Evolutionary conservation across 352 stramenopile species (phyloP), one percentile per base, ranked within the genome.

Genomic region (Globisporangium perplexum): DNA sequence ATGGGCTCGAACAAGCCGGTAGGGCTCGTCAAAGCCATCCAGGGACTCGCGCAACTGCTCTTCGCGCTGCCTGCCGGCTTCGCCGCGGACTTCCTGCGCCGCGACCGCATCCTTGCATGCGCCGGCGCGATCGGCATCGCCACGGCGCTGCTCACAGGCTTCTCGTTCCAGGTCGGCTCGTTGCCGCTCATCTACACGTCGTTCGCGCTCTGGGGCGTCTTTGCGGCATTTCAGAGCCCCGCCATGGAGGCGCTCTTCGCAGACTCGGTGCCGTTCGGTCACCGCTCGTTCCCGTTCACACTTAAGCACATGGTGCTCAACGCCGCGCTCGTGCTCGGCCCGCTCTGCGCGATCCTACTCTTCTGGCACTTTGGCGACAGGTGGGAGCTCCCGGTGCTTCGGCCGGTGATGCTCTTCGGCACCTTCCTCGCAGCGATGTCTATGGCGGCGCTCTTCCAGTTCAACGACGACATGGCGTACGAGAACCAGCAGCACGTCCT

Each of bases 221-320:
- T 92, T 59, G 64, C 70, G 22, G 83, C 86, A 5, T 71, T 95
- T 43, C 74, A 88, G 35, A 81, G 80, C 55, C 84, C 87, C 3
- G 70, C 81, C 0, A 67, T 87, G 51, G 81, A 94, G 43, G 86
- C 88, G 2, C 58, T 96, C 0, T 94, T 96, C 47, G 83, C 84
- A 8, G 87, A 96, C 57, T 95, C 84, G 0, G 71, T 95, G 30
- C 75, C 77, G 8, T 44, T 72, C 2, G 79, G 82, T 0, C 65
- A 87, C 55, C 65, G 87, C 31, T 91, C 78, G 2, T 63, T 77
- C 10, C 85, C 79, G 18, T 95, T 95, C 65, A 95, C 71, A 17
- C 55, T 90, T 44, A 86, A 89, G 55, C 72, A 85, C 53, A 62
- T 81, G 18, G 64, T 93, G 31, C 68, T 71, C 24, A 88, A 88